Percentiles rank a stretch among this genome's conserved stretches.
These are phyloP conservation scores for Eucalyptus virginea DNA, from an alignment of 345 rosid genomes.

Conservation along the genomic window DNA sequence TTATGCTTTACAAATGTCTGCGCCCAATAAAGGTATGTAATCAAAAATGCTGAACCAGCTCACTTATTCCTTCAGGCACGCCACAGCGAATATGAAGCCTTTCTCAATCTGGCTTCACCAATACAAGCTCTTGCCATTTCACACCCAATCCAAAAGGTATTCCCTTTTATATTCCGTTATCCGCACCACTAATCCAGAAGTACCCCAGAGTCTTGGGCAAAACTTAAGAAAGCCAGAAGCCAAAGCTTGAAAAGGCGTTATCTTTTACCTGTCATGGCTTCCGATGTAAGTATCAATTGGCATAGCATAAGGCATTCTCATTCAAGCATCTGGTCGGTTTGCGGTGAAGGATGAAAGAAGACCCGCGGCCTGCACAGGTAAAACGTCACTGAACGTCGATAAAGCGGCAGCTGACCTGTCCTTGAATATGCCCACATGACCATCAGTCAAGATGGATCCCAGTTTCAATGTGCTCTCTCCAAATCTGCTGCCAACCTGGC, in stretches of 20 bases:
- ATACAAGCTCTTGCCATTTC: neutral
- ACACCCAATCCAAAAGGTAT: neutral
- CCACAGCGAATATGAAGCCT: neutral
- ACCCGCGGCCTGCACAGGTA: conserved; percentile 92
- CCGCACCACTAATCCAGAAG: neutral
- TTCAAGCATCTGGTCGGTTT: conserved; percentile 43
- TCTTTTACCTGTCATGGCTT: neutral
- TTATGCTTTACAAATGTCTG: neutral
- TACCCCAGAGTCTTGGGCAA: neutral
- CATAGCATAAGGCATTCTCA: neutral
- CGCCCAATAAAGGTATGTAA: neutral
- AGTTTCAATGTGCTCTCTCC: conserved; percentile 93
- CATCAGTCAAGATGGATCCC: conserved; percentile 90
- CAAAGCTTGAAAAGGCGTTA: neutral
- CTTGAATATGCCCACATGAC: conserved; percentile 96
- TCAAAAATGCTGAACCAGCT: neutral
- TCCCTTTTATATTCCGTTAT: neutral
- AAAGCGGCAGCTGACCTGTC: conserved; percentile 94
- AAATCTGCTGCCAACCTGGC: conserved; percentile 91
- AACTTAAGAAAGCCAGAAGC: neutral
- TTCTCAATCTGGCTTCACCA: neutral
- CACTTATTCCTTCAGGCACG: neutral
- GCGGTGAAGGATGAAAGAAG: conserved; percentile 95
- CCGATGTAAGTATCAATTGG: neutral
- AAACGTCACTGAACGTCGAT: conserved; percentile 94